Percentiles rank a stretch among this genome's conserved stretches.
Evolutionary conservation across 2,329 filamentous ascomycete genomes (phyloP).

Genomic region (Cladophialophora yegresii): DNA sequence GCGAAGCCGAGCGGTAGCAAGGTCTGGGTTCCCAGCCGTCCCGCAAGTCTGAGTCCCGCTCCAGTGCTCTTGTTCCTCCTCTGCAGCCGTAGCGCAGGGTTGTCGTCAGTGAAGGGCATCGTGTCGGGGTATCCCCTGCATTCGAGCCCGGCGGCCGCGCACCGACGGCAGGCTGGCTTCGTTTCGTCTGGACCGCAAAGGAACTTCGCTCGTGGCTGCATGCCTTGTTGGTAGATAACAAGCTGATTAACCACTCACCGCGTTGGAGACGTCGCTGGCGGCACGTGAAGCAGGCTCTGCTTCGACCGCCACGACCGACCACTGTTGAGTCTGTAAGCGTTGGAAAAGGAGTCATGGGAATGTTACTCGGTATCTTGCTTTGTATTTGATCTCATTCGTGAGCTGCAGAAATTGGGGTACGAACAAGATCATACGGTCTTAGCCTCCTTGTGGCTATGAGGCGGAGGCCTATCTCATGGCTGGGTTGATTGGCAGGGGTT

Average conservation of each 20-base stretch:
- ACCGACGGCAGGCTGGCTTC: slow-evolving; percentile 12
- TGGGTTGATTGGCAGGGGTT: too few relatives aligned
- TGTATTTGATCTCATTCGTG: too few relatives aligned
- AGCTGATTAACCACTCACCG: slow-evolving; percentile 1
- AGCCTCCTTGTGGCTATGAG: too few relatives aligned
- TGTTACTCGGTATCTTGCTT: too few relatives aligned
- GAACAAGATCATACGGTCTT: too few relatives aligned
- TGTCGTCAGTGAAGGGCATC: slow-evolving; percentile 11
- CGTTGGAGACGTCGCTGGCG: slow-evolving; percentile 11
- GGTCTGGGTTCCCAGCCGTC: background rate
- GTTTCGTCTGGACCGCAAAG: slow-evolving; percentile 10
- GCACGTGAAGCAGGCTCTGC: slow-evolving; percentile 11
- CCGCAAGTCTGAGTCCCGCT: background rate
- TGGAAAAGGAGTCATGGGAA: too few relatives aligned
- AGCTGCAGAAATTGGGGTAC: too few relatives aligned
- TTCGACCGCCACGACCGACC: slow-evolving; percentile 12
- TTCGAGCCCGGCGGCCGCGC: slow-evolving; percentile 1
- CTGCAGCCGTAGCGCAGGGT: slow-evolving; percentile 4
- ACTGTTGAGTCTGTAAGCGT: background rate
- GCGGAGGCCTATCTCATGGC: too few relatives aligned
- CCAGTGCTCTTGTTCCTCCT: too few relatives aligned
- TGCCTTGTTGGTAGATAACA: too few relatives aligned
- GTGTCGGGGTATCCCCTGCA: slow-evolving; percentile 10
- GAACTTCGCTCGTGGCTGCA: background rate
- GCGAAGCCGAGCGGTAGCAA: too few relatives aligned